These are phyloP conservation scores for Omphalea diandra DNA, from an alignment of 441 rosid species.

Conservation along the genomic window DNA sequence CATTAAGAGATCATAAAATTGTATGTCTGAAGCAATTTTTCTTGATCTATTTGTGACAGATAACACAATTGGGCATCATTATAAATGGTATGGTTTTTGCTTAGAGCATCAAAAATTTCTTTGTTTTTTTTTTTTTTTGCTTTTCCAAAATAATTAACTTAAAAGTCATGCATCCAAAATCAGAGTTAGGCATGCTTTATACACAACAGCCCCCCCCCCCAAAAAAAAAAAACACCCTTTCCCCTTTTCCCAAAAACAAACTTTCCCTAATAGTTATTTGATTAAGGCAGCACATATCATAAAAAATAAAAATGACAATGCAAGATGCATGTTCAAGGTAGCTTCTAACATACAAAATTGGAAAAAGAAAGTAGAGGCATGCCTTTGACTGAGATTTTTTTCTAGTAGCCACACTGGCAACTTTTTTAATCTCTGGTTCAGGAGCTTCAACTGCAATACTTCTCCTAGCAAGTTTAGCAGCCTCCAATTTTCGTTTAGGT, in stretches of 20 bases:
- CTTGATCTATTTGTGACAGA: neutral
- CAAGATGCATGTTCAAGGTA: slow-evolving; percentile 9
- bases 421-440: slow-evolving; percentile 52
- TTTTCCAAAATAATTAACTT: neutral
- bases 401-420: slow-evolving; percentile 41
- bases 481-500: slow-evolving; percentile 51
- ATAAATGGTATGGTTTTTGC: no score
- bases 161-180: neutral
- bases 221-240: no score
- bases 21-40: neutral
- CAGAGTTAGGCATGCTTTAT: no score
- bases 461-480: slow-evolving; percentile 58
- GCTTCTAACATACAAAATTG: neutral
- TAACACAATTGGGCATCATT: neutral
- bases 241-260: no score
- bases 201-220: no score
- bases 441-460: slow-evolving; percentile 58
- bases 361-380: slow-evolving; percentile 7
- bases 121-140: neutral
- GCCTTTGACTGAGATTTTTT: slow-evolving; percentile 74
- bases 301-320: neutral
- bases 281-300: neutral
- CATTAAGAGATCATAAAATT: neutral
- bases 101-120: neutral
- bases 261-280: neutral